Evolutionary conservation across 177 flowering plant species (phyloP).

Genomic region (Vitis hybrid): DNA sequence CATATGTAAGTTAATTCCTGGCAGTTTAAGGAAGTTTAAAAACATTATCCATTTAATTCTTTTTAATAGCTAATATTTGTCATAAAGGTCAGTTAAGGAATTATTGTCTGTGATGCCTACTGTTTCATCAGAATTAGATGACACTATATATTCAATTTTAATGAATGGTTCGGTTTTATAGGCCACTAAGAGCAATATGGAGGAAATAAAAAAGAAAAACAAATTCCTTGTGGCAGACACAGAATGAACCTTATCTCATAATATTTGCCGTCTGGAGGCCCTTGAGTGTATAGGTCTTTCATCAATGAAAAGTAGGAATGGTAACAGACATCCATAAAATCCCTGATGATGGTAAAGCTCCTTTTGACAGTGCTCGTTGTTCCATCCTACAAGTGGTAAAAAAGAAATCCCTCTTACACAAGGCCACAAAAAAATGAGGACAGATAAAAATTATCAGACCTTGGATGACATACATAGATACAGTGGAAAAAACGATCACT

Average conservation of each 20-base stretch:
- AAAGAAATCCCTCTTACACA: neutral
- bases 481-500: slow-evolving; percentile 60
- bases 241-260: slow-evolving; percentile 73
- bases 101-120: neutral
- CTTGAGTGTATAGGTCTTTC: slow-evolving; percentile 66
- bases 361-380: slow-evolving; percentile 66
- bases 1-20: no score
- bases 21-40: no score
- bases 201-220: neutral
- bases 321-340: slow-evolving; percentile 72
- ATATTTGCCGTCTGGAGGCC: slow-evolving; percentile 44
- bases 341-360: slow-evolving; percentile 70
- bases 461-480: slow-evolving; percentile 47
- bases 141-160: no score
- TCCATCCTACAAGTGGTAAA: slow-evolving; percentile 65
- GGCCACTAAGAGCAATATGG: neutral
- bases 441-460: neutral
- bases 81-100: neutral
- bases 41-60: no score
- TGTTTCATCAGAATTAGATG: neutral
- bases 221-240: neutral
- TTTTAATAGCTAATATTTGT: neutral
- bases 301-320: slow-evolving; percentile 76
- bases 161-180: no score
- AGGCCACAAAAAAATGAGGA: neutral